Conservation (phyloP, 257 asterid genomes). For the Nicotiana otophora region DNA sequence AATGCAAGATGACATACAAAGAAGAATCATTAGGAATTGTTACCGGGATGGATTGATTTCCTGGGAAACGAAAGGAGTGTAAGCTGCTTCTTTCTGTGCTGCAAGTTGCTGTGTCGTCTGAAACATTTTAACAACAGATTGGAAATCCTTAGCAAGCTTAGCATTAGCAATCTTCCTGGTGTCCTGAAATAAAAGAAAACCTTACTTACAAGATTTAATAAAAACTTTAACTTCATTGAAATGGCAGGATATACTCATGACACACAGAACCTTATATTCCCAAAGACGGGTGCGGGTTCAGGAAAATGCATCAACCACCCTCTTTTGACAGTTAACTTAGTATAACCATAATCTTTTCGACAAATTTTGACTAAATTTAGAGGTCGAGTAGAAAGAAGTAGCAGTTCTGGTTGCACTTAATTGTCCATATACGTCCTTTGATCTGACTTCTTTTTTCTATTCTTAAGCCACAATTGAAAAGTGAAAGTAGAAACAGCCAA, state of each 20-base stretch:
- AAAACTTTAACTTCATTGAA: neutral
- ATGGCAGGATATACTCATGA: too few species aligned
- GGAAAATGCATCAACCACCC: neutral
- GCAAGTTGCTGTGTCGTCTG: too few species aligned
- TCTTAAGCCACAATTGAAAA: neutral
- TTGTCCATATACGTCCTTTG: neutral
- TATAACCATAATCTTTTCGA: too few species aligned
- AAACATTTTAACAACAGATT: conserved; percentile 69
- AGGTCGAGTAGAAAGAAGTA: too few species aligned
- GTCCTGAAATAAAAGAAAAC: conserved; percentile 40
- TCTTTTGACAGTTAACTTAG: too few species aligned
- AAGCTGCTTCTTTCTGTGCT: conserved; percentile 51
- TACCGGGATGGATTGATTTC: conserved; percentile 9
- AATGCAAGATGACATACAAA: neutral
- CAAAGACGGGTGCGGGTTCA: neutral
- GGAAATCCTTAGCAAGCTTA: conserved; percentile 58
- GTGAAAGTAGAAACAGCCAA: neutral
- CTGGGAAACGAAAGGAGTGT: conserved; percentile 48
- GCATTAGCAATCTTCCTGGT: conserved; percentile 50
- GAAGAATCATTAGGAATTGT: conserved; percentile 5
- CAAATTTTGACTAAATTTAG: too few species aligned
- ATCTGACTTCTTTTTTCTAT: neutral
- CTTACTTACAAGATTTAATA: neutral
- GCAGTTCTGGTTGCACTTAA: too few species aligned
- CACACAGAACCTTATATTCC: neutral